Percentiles rank a stretch among this genome's conserved stretches.
These are phyloP conservation scores for Limonium bicolor DNA, from an alignment of 148 eudicot species.

Conservation along the genomic window DNA sequence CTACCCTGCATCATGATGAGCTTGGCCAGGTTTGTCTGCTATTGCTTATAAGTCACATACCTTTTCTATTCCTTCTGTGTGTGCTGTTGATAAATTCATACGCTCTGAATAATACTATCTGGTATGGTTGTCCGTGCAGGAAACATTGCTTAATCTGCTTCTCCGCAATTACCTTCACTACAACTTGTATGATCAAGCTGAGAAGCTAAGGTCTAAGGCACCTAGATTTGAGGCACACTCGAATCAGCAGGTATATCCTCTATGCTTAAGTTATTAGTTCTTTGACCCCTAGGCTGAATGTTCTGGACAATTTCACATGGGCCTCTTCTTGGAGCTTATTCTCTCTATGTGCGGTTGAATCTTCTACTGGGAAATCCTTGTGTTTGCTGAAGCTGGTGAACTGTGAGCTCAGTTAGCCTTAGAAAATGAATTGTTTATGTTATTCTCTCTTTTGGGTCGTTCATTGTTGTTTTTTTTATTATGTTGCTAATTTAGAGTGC, in stretches of 20 bases:
- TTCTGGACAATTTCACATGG: too few relatives aligned
- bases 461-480: too few relatives aligned
- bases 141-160: constrained; percentile 79
- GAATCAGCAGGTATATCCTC: constrained; percentile 67
- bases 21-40: constrained; percentile 68
- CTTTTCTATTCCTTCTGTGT: background rate
- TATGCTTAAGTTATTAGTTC: background rate
- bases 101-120: background rate
- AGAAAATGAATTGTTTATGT: too few relatives aligned
- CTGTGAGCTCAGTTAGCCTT: too few relatives aligned
- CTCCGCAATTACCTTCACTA: constrained; percentile 89
- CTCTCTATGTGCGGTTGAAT: too few relatives aligned
- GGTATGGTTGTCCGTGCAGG: constrained; percentile 26
- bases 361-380: too few relatives aligned
- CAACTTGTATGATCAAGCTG: constrained; percentile 87
- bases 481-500: too few relatives aligned
- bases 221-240: constrained; percentile 98
- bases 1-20: constrained; percentile 89
- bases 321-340: too few relatives aligned
- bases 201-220: constrained; percentile 93
- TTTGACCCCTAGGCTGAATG: too few relatives aligned
- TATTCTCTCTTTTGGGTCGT: too few relatives aligned
- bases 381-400: too few relatives aligned
- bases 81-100: background rate
- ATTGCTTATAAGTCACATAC: background rate